phyloP scores from a whole-genome alignment of 1,139 yeast species.

The Hansenula anomala region DNA sequence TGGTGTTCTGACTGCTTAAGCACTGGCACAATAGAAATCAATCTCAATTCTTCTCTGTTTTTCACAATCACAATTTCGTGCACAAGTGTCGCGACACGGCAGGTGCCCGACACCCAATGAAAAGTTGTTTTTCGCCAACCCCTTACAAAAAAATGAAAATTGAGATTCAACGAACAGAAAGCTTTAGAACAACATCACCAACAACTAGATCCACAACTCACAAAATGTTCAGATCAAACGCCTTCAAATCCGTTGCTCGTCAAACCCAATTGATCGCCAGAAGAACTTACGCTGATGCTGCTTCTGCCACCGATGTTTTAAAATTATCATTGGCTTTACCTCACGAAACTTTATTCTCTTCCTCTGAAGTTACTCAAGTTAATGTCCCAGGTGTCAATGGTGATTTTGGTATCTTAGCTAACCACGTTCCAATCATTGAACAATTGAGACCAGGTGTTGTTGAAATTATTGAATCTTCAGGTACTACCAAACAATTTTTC shows the following conservation, averaged over 20 bases:
- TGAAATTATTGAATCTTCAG: conserved; percentile 79
- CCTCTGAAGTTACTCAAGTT: conserved; percentile 62
- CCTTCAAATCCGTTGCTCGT: conserved; percentile 50
- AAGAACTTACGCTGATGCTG: conserved; percentile 77
- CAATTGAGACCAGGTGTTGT: conserved; percentile 96
- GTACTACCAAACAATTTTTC: conserved; percentile 73
- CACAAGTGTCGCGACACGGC: neutral
- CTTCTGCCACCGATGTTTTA: conserved; percentile 65
- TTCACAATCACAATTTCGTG: no score
- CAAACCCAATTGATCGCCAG: conserved; percentile 57
- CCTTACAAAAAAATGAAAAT: neutral
- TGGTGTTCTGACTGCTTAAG: no score
- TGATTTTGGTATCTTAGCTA: conserved; percentile 94
- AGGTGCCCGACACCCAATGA: conserved; percentile 2
- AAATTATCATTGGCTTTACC: conserved; percentile 91
- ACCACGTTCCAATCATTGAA: conserved; percentile 97
- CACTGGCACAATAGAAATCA: no score
- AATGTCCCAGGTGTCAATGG: conserved; percentile 96
- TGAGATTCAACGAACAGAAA: no score
- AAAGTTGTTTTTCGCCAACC: conserved; percentile 1
- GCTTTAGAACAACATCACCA: no score
- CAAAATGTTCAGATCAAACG: conserved; percentile 64
- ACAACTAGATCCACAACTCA: no score
- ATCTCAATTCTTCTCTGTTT: no score
- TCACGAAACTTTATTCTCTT: conserved; percentile 46